Base-by-base conservation (phyloP, 1,284 basidiomycete genomes). In the Anthracocystis walkeri region DNA sequence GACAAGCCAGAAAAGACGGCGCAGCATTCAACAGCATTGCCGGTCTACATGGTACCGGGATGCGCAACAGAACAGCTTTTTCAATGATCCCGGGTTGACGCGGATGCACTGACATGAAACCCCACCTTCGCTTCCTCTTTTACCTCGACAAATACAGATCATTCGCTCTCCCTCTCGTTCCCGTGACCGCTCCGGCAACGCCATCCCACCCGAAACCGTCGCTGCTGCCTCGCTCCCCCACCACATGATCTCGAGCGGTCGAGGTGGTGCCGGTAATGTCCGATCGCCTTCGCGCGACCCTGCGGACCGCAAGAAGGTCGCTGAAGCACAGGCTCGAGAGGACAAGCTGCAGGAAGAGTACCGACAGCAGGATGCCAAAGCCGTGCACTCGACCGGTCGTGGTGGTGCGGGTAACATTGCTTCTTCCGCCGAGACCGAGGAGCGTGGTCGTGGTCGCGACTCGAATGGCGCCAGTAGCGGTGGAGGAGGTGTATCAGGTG, bases 191-290 rank as follows among this genome's bases (percentile, higher is more conserved):
- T 65, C 65, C 7, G 66, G 58, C 56, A 63, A 75, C 29, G 63
- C 62, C 49, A 66, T 60, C 60, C 59, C 63, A 2, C 44, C 55
- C 49, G 38, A 62, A 23, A 31, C 54, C 5, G 58, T 64, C 54
- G 58, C 61, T 11, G 59, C 66, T 18, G 61, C 62, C 29, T 68
- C 65, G 6, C 63, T 70, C 4, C 71, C 75, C 21, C 42, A 52
- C 42, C 72, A 78, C 65, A 54, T 74, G 51, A 70, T 74, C 66
- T 90, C 90, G 42, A 89, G 90, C 46, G 92, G 92, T 20, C 89
- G 92, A 35, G 92, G 92, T 40, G 92, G 92, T 27, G 89, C 88
- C 20, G 92, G 92, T 45, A 93, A 93, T 86, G 89, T 93, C 41
- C 90, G 90, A 53, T 90, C 91, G 4, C 90, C 90, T 0, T 91